These are phyloP conservation scores for Pythium myriotylum DNA, from an alignment of 352 stramenopile species.

Conservation along the genomic window DNA sequence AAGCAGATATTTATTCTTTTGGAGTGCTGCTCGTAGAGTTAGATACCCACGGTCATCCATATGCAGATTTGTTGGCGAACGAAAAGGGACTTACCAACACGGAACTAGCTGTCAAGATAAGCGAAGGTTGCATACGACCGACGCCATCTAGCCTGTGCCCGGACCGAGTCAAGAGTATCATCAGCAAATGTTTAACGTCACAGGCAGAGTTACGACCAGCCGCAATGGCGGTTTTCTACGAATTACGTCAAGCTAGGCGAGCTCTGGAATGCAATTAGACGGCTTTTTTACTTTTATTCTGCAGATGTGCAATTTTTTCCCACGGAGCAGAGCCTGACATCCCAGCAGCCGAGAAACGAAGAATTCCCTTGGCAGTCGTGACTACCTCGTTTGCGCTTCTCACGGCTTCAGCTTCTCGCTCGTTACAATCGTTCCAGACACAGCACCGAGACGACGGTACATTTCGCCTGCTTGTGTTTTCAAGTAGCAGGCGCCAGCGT, in stretches of 20 bases:
- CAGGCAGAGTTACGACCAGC: slow-evolving; percentile 12
- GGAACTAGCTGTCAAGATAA: neutral
- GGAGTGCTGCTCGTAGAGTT: slow-evolving; percentile 31
- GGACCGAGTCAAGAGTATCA: neutral
- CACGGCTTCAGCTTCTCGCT: no score
- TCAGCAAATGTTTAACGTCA: neutral
- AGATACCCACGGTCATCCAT: neutral
- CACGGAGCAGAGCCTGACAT: no score
- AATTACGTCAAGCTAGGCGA: slow-evolving; percentile 15
- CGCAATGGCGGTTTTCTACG: slow-evolving; percentile 26
- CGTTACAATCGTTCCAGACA: slow-evolving; percentile 6
- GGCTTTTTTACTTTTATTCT: neutral
- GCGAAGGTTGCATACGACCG: neutral
- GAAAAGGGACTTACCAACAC: neutral
- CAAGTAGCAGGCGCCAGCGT: slow-evolving; percentile 12
- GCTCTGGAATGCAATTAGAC: neutral
- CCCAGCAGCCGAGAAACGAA: no score
- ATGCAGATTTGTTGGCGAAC: neutral
- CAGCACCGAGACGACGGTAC: neutral
- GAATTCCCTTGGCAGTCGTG: no score
- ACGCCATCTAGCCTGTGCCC: neutral
- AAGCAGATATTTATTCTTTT: slow-evolving; percentile 41
- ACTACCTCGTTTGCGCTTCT: no score
- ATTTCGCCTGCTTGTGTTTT: neutral
- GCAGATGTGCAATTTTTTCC: no score